Evolutionary conservation across 768 basidiomycete genomes (phyloP).

Genomic region (Harrya chromipes): DNA sequence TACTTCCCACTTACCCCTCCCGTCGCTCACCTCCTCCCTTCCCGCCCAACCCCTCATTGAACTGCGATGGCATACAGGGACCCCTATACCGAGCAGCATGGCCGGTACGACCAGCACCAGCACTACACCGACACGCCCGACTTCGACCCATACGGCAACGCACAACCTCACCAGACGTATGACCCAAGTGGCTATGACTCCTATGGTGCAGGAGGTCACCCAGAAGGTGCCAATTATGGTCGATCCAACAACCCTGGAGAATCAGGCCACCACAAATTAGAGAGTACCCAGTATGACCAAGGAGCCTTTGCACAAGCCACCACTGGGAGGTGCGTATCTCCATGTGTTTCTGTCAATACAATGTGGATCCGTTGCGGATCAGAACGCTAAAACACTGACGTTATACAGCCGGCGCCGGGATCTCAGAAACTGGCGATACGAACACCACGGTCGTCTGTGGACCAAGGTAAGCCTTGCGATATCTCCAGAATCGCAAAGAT

Average conservation of each 20-base stretch:
- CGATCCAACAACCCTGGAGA: constrained; percentile 13
- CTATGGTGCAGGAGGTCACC: constrained; percentile 30
- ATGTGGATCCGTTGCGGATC: not conserved
- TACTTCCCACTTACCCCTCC: too few relatives aligned
- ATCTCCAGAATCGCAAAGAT: not conserved
- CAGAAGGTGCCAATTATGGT: constrained; percentile 35
- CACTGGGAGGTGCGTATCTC: constrained; percentile 30
- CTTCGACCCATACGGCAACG: constrained; percentile 46
- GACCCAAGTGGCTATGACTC: constrained; percentile 43
- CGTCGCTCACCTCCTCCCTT: not conserved
- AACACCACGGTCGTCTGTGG: constrained; percentile 65
- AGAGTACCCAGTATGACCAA: constrained; percentile 39
- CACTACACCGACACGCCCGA: constrained; percentile 35
- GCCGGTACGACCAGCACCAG: constrained; percentile 27
- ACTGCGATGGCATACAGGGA: constrained; percentile 49
- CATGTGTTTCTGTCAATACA: not conserved
- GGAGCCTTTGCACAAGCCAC: constrained; percentile 40
- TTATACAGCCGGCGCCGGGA: constrained; percentile 24
- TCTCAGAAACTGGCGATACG: constrained; percentile 51
- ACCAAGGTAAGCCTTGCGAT: constrained; percentile 44
- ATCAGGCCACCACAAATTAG: constrained; percentile 25
- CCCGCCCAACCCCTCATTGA: not conserved
- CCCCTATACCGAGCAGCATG: constrained; percentile 43
- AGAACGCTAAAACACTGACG: constrained; percentile 3
- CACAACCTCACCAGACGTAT: constrained; percentile 50